Evolutionary conservation across 2,329 filamentous ascomycete genomes (phyloP), one percentile per base, ranked within the genome.

Genomic region (Sporothrix brunneoviolacea): DNA sequence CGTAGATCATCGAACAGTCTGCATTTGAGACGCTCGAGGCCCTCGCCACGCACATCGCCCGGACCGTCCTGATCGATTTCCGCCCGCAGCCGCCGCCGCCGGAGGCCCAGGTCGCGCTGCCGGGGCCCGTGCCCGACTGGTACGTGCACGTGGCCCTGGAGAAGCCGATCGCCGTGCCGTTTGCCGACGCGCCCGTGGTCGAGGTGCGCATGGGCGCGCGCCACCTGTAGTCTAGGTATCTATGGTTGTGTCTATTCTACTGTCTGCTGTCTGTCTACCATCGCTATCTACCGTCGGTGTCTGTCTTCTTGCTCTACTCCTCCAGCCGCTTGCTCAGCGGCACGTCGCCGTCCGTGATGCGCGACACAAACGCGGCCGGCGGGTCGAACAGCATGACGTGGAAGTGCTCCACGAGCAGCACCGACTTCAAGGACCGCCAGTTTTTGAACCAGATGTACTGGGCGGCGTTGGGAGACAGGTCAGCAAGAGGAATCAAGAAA

Each of bases 311-410:
- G 22, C 12, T 16, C 15, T 37, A 28, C 28, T 16, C 19, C 27
- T 32, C 47, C 40, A 52, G 15, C 12, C 72, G 76, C 52, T 72
- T 70, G 56, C 74, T 75, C 61, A 86, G 72, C 2, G 88, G 82
- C 39, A 85, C 72, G 68, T 95, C 89, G 12, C 83, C 84, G 33
- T 80, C 71, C 6, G 89, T 95, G 54, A 95, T 75, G 50, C 80
- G 70, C 46, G 71, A 70, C 40, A 95, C 68, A 58, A 94, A 88
- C 4, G 71, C 74, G 35, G 74, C 71, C 59, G 91, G 83, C 1
- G 90, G 84, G 58, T 88, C 75, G 64, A 84, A 86, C 48, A 96
- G 72, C 89, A 96, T 90, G 62, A 96, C 84, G 66, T 97, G 91
- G 62, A 97, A 93, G 65, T 97, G 91, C 72, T 96, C 91, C 10